phyloP scores from a whole-genome alignment of 768 basidiomycete species.

The Dentipellis sp. region DNA sequence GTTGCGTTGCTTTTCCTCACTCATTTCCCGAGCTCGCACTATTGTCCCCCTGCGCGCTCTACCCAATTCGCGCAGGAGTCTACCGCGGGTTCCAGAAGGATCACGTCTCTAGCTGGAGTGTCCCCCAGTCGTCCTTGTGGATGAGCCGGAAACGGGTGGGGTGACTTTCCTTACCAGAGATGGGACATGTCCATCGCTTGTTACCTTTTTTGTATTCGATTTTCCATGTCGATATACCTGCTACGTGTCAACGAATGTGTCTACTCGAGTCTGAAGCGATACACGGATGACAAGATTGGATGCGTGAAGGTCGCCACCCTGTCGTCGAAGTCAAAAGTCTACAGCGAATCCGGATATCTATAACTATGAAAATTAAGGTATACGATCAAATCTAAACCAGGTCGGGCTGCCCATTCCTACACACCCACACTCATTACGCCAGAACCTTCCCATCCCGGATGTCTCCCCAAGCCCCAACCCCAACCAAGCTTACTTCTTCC shows the following conservation, averaged over 20 bases:
- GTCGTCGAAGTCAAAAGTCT: background rate
- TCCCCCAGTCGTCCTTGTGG: conserved; percentile 15
- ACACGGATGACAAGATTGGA: too few species aligned
- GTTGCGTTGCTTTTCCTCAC: conserved; percentile 14
- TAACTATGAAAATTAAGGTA: background rate
- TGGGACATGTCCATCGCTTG: conserved; percentile 16
- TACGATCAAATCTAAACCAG: background rate
- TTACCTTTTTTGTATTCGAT: background rate
- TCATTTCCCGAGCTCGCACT: conserved; percentile 29
- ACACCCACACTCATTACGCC: too few species aligned
- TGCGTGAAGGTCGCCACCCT: too few species aligned
- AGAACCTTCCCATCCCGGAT: background rate
- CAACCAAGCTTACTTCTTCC: background rate
- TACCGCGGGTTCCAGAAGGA: conserved; percentile 28
- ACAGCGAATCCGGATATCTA: background rate
- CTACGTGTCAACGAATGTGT: too few species aligned
- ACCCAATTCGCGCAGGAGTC: conserved; percentile 27
- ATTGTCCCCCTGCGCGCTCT: conserved; percentile 29
- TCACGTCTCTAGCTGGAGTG: conserved; percentile 26
- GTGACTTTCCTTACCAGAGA: conserved; percentile 31
- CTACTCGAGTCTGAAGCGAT: too few species aligned
- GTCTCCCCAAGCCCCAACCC: background rate
- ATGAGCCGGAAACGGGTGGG: conserved; percentile 18
- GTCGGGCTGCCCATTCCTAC: too few species aligned
- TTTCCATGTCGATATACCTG: too few species aligned